phyloP scores from a whole-genome alignment of 768 basidiomycete species.

The Mycena capillaripes region DNA sequence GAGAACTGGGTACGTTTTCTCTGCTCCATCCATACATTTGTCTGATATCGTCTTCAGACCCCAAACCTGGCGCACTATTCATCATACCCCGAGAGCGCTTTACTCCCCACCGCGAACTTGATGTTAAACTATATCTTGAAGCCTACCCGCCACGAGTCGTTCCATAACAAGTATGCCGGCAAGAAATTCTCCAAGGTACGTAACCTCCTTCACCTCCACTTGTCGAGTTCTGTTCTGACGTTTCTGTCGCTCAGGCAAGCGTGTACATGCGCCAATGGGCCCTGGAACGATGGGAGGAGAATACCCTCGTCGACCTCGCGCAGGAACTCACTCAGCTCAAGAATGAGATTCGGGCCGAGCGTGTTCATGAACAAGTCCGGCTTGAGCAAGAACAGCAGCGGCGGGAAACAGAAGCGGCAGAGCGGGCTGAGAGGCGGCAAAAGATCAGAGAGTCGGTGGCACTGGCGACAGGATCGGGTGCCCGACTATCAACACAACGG shows the following conservation, averaged over 20 bases:
- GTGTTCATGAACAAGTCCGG: slow-evolving; percentile 37
- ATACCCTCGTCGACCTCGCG: slow-evolving; percentile 67
- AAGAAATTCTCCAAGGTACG: slow-evolving; percentile 90
- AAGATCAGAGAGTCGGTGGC: slow-evolving; percentile 33
- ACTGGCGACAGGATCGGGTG: slow-evolving; percentile 16
- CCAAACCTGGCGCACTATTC: slow-evolving; percentile 95
- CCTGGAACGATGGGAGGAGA: slow-evolving; percentile 78
- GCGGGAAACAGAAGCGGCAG: slow-evolving; percentile 36
- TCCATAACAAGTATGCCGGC: slow-evolving; percentile 93
- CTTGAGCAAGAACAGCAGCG: slow-evolving; percentile 37
- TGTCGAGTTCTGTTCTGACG: background rate
- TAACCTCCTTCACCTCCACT: slow-evolving; percentile 18
- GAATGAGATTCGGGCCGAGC: slow-evolving; percentile 62
- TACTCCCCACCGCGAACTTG: slow-evolving; percentile 90
- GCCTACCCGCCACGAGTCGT: slow-evolving; percentile 83
- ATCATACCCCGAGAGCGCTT: slow-evolving; percentile 86
- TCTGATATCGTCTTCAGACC: slow-evolving; percentile 56
- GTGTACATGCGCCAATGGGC: slow-evolving; percentile 91
- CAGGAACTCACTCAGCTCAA: slow-evolving; percentile 74
- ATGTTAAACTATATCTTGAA: slow-evolving; percentile 95
- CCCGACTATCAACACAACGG: slow-evolving; percentile 12
- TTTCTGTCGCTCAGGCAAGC: slow-evolving; percentile 69
- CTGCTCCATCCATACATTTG: background rate
- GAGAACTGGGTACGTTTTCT: slow-evolving; percentile 87
- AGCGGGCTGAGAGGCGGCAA: slow-evolving; percentile 27